Evolutionary conservation across 108 stramenopile genomes (phyloP).

Genomic region (Seminavis robusta): DNA sequence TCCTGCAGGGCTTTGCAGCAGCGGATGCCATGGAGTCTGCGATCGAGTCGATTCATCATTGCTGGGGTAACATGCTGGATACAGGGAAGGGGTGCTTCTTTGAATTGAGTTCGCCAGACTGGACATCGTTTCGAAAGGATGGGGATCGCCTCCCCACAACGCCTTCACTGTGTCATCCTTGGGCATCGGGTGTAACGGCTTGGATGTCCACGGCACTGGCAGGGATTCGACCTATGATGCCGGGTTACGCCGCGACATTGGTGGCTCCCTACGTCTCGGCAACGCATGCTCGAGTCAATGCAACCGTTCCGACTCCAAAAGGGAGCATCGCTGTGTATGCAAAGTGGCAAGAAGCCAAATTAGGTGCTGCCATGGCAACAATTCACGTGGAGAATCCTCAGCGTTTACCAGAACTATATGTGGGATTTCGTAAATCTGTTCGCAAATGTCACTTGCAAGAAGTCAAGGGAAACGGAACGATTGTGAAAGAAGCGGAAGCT

Average conservation of each 20-base stretch:
- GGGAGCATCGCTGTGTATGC: conserved; percentile 28
- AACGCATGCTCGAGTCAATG: conserved; percentile 10
- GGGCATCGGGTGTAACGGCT: conserved; percentile 37
- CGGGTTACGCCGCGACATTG: conserved; percentile 22
- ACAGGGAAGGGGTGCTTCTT: conserved; percentile 41
- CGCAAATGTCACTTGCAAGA: too few species aligned
- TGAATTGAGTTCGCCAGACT: conserved; percentile 31
- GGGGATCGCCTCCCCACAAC: conserved; percentile 26
- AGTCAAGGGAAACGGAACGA: too few species aligned
- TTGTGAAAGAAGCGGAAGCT: too few species aligned
- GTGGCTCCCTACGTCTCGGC: conserved; percentile 24
- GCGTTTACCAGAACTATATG: too few species aligned
- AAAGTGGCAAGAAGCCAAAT: background rate
- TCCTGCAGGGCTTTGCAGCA: conserved; percentile 20
- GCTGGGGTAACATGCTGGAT: conserved; percentile 35
- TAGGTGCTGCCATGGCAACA: too few species aligned
- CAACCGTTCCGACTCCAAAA: conserved; percentile 13
- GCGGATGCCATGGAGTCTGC: conserved; percentile 33
- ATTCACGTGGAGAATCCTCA: too few species aligned
- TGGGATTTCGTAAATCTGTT: too few species aligned
- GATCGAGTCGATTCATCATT: conserved; percentile 24
- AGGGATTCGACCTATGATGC: conserved; percentile 19
- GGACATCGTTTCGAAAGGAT: conserved; percentile 22
- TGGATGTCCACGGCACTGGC: conserved; percentile 30
- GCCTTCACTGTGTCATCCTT: conserved; percentile 46